phyloP scores from a whole-genome alignment of 495 filamentous ascomycete genomes.

The Penicillium angulare region DNA sequence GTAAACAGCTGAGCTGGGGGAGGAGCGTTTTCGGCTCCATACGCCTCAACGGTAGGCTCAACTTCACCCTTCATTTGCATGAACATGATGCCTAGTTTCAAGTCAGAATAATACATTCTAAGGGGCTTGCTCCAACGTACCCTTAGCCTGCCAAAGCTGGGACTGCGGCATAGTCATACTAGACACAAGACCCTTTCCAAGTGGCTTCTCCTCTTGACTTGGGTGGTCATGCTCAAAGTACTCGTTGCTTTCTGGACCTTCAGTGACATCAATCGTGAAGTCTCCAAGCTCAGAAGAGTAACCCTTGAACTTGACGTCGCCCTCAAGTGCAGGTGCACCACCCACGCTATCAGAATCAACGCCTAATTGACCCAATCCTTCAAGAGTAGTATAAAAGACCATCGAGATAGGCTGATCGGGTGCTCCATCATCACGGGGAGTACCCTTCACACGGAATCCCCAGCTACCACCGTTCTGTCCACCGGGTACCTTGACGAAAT shows the following conservation, averaged over 20 bases:
- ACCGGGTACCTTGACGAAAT: slow-evolving; percentile 90
- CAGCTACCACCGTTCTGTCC: slow-evolving; percentile 87
- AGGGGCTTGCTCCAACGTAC: slow-evolving; percentile 25
- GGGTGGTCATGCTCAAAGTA: slow-evolving; percentile 62
- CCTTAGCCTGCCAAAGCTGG: slow-evolving; percentile 83
- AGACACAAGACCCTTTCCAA: slow-evolving; percentile 72
- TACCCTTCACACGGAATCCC: slow-evolving; percentile 85
- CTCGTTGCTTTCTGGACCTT: slow-evolving; percentile 59
- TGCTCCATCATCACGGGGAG: slow-evolving; percentile 65
- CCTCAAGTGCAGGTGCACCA: slow-evolving; percentile 60
- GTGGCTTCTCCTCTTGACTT: slow-evolving; percentile 67
- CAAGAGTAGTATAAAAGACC: slow-evolving; percentile 76
- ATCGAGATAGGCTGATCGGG: slow-evolving; percentile 69
- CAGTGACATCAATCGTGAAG: slow-evolving; percentile 78
- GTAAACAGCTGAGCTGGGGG: slow-evolving; percentile 87
- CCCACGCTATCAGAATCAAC: slow-evolving; percentile 49
- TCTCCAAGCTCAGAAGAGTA: slow-evolving; percentile 73
- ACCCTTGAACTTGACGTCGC: slow-evolving; percentile 73
- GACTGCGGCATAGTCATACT: slow-evolving; percentile 66
- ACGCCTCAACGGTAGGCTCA: slow-evolving; percentile 64
- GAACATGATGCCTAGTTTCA: slow-evolving; percentile 59
- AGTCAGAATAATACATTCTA: slow-evolving; percentile 8
- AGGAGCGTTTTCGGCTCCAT: slow-evolving; percentile 67
- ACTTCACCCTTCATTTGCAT: slow-evolving; percentile 73
- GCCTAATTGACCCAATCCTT: slow-evolving; percentile 69